Evolutionary conservation across 2,329 filamentous ascomycete genomes (phyloP).

Genomic region (Cladosporium sp.): DNA sequence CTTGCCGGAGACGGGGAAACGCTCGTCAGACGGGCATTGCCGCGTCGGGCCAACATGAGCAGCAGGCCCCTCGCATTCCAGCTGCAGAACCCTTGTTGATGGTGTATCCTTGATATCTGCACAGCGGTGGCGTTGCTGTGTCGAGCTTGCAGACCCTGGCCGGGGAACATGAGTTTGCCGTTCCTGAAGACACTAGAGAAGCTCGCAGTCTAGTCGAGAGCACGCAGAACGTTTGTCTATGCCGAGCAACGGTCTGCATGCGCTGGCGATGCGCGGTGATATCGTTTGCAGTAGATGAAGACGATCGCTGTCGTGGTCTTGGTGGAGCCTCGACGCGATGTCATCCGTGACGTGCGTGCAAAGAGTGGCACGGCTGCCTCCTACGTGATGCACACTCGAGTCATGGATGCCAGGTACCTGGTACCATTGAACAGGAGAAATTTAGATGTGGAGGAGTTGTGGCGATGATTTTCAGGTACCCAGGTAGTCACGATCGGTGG

Average conservation of each 20-base stretch:
- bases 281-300: background rate
- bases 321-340: background rate
- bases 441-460: no score
- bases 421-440: no score
- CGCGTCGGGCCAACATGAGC: background rate
- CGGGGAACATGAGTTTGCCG: background rate
- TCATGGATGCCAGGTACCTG: background rate
- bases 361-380: background rate
- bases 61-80: background rate
- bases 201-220: no score
- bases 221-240: background rate
- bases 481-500: no score
- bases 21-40: background rate
- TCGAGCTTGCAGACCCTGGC: background rate
- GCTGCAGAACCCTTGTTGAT: no score
- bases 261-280: background rate
- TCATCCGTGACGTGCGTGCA: background rate
- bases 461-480: no score
- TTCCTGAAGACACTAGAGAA: background rate
- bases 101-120: no score
- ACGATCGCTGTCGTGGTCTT: background rate
- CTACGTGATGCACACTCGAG: background rate
- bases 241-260: background rate
- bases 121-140: background rate
- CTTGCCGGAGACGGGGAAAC: background rate